Evolutionary conservation across 2,329 filamentous ascomycete species (phyloP).

Genomic region (Apiospora marii): DNA sequence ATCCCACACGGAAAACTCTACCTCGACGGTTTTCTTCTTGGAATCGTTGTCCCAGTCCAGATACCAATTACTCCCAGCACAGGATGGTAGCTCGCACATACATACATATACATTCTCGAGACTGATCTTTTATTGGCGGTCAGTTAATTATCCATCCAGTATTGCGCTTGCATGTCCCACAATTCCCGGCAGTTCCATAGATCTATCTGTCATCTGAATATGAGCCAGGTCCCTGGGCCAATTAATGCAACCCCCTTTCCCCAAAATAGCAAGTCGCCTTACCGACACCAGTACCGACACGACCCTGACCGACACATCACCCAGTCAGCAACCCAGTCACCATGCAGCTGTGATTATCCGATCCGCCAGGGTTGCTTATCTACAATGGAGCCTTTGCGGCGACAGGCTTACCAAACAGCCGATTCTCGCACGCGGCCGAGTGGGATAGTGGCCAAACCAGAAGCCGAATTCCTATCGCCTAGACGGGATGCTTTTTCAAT

Average conservation of each 20-base stretch:
- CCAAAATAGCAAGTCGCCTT: background rate
- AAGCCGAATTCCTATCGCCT: background rate
- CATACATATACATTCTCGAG: background rate
- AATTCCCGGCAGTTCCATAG: background rate
- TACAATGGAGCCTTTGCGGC: background rate
- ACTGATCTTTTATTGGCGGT: background rate
- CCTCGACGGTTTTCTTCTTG: background rate
- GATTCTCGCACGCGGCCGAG: background rate
- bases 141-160: background rate
- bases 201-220: conserved; percentile 4
- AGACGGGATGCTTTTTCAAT: conserved; percentile 1
- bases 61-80: background rate
- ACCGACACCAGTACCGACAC: background rate
- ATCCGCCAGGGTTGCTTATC: conserved; percentile 1
- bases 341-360: background rate
- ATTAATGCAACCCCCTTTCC: background rate
- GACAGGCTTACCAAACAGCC: background rate
- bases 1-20: background rate
- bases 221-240: background rate
- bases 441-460: no score
- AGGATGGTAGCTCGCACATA: background rate
- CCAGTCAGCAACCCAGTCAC: background rate
- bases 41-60: background rate
- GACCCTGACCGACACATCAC: background rate
- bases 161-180: background rate